These are phyloP conservation scores for Ambrosia artemisiifolia DNA, from an alignment of 129 eudicot species.

Conservation along the genomic window DNA sequence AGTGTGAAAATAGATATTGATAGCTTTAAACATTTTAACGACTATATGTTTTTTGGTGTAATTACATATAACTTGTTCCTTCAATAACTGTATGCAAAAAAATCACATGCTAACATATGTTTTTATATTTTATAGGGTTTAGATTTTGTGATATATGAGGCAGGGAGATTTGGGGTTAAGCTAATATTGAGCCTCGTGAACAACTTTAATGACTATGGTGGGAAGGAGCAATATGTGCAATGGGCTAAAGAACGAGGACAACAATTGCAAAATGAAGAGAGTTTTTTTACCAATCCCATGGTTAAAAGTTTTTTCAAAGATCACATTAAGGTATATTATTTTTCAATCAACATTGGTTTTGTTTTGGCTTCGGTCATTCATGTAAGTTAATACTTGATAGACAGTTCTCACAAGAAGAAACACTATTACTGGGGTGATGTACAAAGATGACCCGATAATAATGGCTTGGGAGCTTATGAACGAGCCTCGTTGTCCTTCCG, in stretches of 20 bases:
- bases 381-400: constrained; percentile 22
- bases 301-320: constrained; percentile 52
- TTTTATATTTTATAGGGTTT: constrained; percentile 38
- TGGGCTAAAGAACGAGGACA: constrained; percentile 70
- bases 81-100: no score
- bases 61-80: no score
- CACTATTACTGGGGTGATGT: constrained; percentile 46
- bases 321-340: constrained; percentile 48
- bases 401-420: constrained; percentile 57
- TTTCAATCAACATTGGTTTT: neutral
- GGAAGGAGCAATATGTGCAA: constrained; percentile 55
- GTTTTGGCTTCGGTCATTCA: neutral
- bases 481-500: constrained; percentile 72
- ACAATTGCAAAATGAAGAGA: constrained; percentile 39
- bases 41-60: no score
- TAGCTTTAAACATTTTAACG: no score
- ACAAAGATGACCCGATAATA: constrained; percentile 65
- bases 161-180: constrained; percentile 49
- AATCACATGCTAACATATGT: no score
- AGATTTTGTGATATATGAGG: constrained; percentile 68
- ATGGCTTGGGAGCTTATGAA: constrained; percentile 89
- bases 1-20: no score
- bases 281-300: constrained; percentile 49
- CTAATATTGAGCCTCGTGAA: constrained; percentile 62
- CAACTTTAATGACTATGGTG: constrained; percentile 54